phyloP scores from a whole-genome alignment of 192 early-diverging fungal species.

The Thoreauomyces humboldtii region DNA sequence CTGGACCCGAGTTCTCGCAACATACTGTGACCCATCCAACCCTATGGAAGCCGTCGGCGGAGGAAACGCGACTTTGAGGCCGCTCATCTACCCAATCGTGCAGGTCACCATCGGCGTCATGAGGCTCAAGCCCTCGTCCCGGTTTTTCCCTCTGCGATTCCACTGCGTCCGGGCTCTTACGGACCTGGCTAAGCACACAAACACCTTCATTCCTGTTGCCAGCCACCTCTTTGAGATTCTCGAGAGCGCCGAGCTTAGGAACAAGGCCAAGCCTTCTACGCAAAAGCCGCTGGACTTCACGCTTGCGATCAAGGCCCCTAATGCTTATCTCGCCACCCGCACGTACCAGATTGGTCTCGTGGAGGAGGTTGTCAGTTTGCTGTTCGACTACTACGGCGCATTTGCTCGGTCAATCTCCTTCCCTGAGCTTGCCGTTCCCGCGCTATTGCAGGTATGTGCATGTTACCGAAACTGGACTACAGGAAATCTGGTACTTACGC shows the following conservation, averaged over 20 bases:
- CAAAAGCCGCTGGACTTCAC: conserved; percentile 84
- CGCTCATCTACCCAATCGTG: conserved; percentile 86
- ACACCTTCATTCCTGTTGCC: conserved; percentile 80
- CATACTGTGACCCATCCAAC: conserved; percentile 59
- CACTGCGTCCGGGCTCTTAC: conserved; percentile 74
- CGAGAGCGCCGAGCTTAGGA: conserved; percentile 62
- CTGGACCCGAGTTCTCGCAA: conserved; percentile 81
- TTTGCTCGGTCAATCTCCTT: conserved; percentile 83
- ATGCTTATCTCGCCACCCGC: conserved; percentile 78
- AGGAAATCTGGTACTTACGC: background rate
- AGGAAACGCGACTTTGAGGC: conserved; percentile 26
- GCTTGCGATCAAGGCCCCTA: conserved; percentile 73
- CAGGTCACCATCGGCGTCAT: conserved; percentile 38
- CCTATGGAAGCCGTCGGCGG: conserved; percentile 45
- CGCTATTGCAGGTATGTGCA: conserved; percentile 62
- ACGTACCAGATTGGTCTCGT: conserved; percentile 79
- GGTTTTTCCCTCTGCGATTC: conserved; percentile 91
- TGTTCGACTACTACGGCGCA: conserved; percentile 74
- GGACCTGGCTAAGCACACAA: conserved; percentile 68
- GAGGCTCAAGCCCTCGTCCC: conserved; percentile 80
- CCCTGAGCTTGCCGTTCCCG: conserved; percentile 90
- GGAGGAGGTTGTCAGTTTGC: conserved; percentile 70
- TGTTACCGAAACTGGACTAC: too few species aligned
- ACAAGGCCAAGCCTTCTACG: conserved; percentile 72
- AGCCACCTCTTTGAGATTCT: conserved; percentile 77